Evolutionary conservation across 202 grass and related monocot genomes (phyloP), one percentile per base, ranked within the genome.

Genomic region (Miscanthus sacchariflorus): DNA sequence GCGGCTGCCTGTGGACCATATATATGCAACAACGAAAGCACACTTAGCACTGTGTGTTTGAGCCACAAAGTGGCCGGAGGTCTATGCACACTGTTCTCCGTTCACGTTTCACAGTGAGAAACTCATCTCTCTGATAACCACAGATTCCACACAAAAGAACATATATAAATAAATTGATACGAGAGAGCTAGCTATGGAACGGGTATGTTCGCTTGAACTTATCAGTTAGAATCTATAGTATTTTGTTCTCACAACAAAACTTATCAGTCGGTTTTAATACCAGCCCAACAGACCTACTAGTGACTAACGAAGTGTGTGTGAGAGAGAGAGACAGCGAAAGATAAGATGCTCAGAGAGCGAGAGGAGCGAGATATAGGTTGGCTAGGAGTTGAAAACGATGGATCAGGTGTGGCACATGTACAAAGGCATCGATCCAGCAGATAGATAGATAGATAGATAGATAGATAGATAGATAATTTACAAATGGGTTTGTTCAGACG

Each of bases 401-500:
- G 76, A 27, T 3, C 27, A 78, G 68, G 49, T 39, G 64, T 6
- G 83, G 74, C 46, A 59, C 39, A 61, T 9, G 17, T 28, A 30
- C 3, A 67, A n/a, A 56, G 75, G 74, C 27, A 56, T 35, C 46
- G 7, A 33, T 27, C 43, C 9, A 27, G 1, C 52, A 52, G 12
- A 54, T 18, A 42, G 50, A 18, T 50, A 50, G 7, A 12, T 50
- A 50, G 7, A 12, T 42, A 3, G 48, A 14, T 1, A 52, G 12
- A 54, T 18, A 42, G 50, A 18, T 50, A 50, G 7, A 12, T 13
- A 52, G 7, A 81, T 42, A 3, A 13, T 33, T n/a, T 75, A 72
- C 4, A 12, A 12, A 64, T 81, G 43, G 45, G 75, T 85, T 84
- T 44, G 90, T 84, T 91, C 39, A 36, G 48, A 63, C 70, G 85